These are phyloP conservation scores for Solanum sparsipilum DNA, from an alignment of 257 asterid genomes.

Conservation along the genomic window DNA sequence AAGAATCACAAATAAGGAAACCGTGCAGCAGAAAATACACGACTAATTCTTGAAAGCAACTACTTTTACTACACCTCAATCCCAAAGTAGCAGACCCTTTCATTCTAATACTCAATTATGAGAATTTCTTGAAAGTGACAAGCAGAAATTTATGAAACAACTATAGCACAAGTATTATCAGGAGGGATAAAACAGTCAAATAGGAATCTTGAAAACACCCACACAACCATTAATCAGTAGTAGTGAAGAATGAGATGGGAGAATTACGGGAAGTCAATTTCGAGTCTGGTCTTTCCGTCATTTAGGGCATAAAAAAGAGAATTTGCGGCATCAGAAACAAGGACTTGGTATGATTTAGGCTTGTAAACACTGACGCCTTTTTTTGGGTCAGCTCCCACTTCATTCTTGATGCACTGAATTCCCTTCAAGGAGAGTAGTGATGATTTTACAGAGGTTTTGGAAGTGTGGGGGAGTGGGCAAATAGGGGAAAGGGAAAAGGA, in stretches of 20 bases:
- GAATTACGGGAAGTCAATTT: constrained; percentile 85
- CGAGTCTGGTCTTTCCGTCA: constrained; percentile 68
- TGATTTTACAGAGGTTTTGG: not conserved
- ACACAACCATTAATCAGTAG: not conserved
- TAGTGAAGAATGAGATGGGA: not conserved
- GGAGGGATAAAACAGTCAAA: not conserved
- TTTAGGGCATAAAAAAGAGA: constrained; percentile 64
- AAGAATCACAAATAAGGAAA: not conserved
- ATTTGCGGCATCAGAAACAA: constrained; percentile 76
- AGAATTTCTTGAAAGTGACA: not conserved
- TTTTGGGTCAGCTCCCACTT: constrained; percentile 49
- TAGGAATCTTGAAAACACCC: not conserved
- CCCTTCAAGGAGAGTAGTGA: not conserved
- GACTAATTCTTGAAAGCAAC: not conserved
- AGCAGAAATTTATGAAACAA: not conserved
- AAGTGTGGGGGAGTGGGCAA: constrained; percentile 1
- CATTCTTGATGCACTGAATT: constrained; percentile 26
- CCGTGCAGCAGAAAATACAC: not conserved
- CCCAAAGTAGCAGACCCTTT: not conserved
- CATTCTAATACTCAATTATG: not conserved
- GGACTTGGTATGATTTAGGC: constrained; percentile 80
- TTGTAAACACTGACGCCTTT: constrained; percentile 84
- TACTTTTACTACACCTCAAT: not conserved
- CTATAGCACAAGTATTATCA: not conserved
- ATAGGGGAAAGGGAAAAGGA: constrained; percentile 9